These are phyloP conservation scores for Discostella stelligeroides DNA, from an alignment of 108 stramenopile species.

Conservation along the genomic window DNA sequence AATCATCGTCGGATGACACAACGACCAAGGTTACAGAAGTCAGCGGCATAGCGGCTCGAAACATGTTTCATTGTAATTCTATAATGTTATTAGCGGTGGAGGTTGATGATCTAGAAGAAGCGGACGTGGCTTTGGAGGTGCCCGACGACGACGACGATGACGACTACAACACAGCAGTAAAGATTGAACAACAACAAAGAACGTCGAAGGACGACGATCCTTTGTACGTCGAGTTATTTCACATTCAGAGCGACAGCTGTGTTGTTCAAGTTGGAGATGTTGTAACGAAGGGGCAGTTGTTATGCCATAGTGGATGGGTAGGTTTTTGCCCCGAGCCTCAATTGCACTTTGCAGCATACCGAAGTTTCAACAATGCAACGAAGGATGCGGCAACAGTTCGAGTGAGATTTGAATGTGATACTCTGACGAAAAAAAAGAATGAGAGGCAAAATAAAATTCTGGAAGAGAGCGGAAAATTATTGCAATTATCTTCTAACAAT, in stretches of 20 bases:
- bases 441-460: neutral
- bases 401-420: slow-evolving; percentile 52
- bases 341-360: slow-evolving; percentile 80
- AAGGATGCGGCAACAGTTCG: slow-evolving; percentile 68
- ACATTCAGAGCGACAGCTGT: slow-evolving; percentile 65
- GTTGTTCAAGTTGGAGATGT: slow-evolving; percentile 65
- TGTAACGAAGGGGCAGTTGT: slow-evolving; percentile 66
- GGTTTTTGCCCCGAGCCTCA: slow-evolving; percentile 87
- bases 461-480: too few relatives aligned
- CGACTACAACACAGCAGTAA: too few relatives aligned
- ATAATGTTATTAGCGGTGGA: slow-evolving; percentile 62
- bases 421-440: neutral
- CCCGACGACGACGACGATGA: too few relatives aligned
- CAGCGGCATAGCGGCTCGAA: slow-evolving; percentile 81
- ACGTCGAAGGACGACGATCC: slow-evolving; percentile 31
- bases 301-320: slow-evolving; percentile 76
- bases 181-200: slow-evolving; percentile 1
- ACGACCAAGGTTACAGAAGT: slow-evolving; percentile 48
- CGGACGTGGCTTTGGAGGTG: too few relatives aligned
- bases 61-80: slow-evolving; percentile 87
- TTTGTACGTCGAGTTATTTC: slow-evolving; percentile 84
- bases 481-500: neutral
- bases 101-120: too few relatives aligned
- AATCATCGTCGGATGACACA: neutral
- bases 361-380: slow-evolving; percentile 55